phyloP scores from a whole-genome alignment of 352 stramenopile species.

The Pythium monospermum region DNA sequence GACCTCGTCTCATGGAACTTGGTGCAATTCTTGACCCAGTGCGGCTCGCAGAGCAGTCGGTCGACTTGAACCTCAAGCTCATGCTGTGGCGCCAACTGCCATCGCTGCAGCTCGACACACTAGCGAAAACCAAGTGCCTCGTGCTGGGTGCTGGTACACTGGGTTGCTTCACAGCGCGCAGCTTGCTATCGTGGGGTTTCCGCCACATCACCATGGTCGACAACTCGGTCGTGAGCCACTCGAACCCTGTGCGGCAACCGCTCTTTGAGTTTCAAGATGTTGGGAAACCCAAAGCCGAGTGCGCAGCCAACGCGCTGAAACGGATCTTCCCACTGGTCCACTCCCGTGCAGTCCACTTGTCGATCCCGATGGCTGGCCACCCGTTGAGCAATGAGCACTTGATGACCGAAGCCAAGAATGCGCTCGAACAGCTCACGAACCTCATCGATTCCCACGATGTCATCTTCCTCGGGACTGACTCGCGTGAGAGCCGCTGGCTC shows the following conservation, averaged over 20 bases:
- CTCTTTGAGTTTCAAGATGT: conserved; percentile 96
- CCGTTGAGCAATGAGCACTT: conserved; percentile 56
- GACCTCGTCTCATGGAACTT: conserved; percentile 74
- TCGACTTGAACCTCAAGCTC: conserved; percentile 98
- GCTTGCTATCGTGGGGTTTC: conserved; percentile 96
- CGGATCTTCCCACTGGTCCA: conserved; percentile 93
- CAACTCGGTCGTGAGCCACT: conserved; percentile 96
- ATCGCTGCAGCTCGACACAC: conserved; percentile 86
- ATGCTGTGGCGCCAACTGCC: conserved; percentile 99
- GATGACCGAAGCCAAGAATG: conserved; percentile 54
- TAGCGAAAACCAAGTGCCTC: conserved; percentile 92
- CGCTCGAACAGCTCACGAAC: conserved; percentile 76
- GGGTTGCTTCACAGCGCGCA: conserved; percentile 95
- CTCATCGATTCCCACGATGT: conserved; percentile 94
- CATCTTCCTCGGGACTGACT: conserved; percentile 98
- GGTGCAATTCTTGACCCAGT: conserved; percentile 67
- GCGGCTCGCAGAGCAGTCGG: conserved; percentile 92
- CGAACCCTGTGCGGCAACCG: conserved; percentile 97
- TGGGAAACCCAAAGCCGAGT: conserved; percentile 91
- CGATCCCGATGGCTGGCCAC: conserved; percentile 99
- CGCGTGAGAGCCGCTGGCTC: conserved; percentile 97
- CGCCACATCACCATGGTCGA: conserved; percentile 97
- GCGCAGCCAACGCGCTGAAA: conserved; percentile 90
- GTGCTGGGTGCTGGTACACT: conserved; percentile 95
- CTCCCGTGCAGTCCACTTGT: conserved; percentile 83